Base-by-base conservation (phyloP, 2,329 filamentous ascomycete genomes). In the Stemphylium vesicarium region DNA sequence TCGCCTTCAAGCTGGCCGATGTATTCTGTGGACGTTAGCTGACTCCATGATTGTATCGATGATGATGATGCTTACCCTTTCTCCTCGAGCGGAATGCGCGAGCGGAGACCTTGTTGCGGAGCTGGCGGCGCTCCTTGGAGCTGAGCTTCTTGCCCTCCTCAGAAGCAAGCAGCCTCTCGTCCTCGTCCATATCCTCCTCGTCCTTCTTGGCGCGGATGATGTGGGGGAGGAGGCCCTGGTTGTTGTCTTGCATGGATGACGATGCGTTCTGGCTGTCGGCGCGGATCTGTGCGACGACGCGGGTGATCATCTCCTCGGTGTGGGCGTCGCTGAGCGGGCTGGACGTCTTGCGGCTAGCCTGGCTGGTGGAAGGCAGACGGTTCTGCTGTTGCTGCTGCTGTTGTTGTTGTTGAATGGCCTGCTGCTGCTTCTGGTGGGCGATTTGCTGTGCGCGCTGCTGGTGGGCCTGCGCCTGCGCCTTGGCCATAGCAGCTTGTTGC, bases 131-230 rank as follows among this genome's bases (percentile, higher is more conserved):
- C 79, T 98, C 93, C 80, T 98, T 98, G 82, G 92, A 96, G 78
- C 88, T 95, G n/a, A 99, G 85, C 82, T 97, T 97, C 88, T 99
- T 99, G 69, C 94, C 95, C 79, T 97, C 94, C 70, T 99, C 95
- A 57, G 92, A 97, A n/a, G 92, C 92, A 42, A 97, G 82, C 9
- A 97, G 82, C 64, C 91, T 85, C 82, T 98, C 95, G 68, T 98
- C 95, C 76, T 97, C 94, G 67, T 99, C 95, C 94, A 99, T 98
- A 48, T 98, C 94, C 59, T 97, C 93, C 69, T 98, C 93, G 39
- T 97, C 92, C 83, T 98, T 98, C 83, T 88, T 93, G 60, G 85
- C 79, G 60, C 88, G 88, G 44, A 88, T 82, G 65, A 92, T 84
- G 72, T 91, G 88, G 51, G 86, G 82, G n/a, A 88, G 75, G 11